A percentile compares a stretch with the other conserved stretches of the same genome.
These are phyloP conservation scores for Kondoa subrosea DNA, from an alignment of 768 basidiomycete species.

Conservation along the genomic window DNA sequence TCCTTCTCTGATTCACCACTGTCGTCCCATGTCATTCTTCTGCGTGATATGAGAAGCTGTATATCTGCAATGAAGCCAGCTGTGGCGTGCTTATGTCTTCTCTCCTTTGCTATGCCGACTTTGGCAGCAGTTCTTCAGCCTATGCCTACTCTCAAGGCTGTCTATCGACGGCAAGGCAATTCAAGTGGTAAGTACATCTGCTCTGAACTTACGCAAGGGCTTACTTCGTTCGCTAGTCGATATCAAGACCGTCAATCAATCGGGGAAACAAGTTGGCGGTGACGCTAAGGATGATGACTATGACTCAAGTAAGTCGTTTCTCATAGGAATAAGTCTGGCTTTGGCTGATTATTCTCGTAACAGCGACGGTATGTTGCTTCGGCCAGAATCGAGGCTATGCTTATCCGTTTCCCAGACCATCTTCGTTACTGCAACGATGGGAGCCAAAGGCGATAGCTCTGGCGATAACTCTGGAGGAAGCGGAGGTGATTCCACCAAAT, in stretches of 20 bases:
- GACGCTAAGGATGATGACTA: not conserved
- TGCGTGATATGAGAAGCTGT: not conserved
- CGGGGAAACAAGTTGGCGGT: not conserved
- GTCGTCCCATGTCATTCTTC: not conserved
- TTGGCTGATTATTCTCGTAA: not conserved
- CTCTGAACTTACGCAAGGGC: not conserved
- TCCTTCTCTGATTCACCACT: not conserved
- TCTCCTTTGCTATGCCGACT: not conserved
- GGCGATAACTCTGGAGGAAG: not conserved
- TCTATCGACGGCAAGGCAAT: not conserved
- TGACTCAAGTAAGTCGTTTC: not conserved
- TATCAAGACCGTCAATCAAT: not conserved
- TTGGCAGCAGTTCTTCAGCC: not conserved
- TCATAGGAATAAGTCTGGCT: not conserved
- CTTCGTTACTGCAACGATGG: not conserved
- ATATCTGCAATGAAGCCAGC: not conserved
- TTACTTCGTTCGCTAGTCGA: not conserved
- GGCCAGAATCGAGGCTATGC: not conserved
- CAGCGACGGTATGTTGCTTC: not conserved
- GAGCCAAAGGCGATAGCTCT: not conserved
- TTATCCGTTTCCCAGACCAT: not conserved
- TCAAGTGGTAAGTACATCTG: not conserved
- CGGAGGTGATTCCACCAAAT: not conserved
- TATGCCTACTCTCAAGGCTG: not conserved
- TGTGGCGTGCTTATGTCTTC: not conserved